Base-by-base conservation (phyloP, 2,329 filamentous ascomycete genomes). In the Alternaria viburni region DNA sequence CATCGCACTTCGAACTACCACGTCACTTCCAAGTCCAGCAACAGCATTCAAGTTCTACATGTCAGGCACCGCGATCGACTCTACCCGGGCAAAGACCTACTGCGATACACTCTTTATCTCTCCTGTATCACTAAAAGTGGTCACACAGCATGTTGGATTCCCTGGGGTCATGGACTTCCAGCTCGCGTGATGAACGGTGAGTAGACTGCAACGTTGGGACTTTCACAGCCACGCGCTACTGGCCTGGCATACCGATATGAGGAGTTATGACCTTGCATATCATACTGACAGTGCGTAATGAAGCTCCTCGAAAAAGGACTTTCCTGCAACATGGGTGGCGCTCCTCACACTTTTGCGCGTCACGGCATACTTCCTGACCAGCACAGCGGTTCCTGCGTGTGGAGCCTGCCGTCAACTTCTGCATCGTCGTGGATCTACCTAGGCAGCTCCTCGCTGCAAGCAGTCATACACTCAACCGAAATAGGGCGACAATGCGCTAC, bases 171-270 rank as follows among this genome's bases (percentile, higher is more conserved):
- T 32, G 4, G 30, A 32, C 0, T 1, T 15, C 4, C 30, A 36
- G 3, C 30, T 36, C 2, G 7, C 32, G 4, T 36, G 2, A 36
- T 36, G 13, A 15, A 36, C 15, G 0, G 13, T 36, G 4, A 36
- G n/a, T 4, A 36, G 32, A 9, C 7, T 3, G 13, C 32, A 15
- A 36, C 7, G 0, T 36, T 9, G 0, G 32, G 0, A 9, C 0
- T 36, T 9, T 15, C 4, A 36, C 0, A 36, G 7, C 7, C 32
- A 36, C 15, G 32, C 15, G 32, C 7, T 36, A 15, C 32, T 36
- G 7, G 15, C 32, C 32, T 36, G 15, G 32, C 8, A 36, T 36
- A 36, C 32, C 0, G 32, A 5, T 36, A 4, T 5, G 7, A 36
- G 3, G 30, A n/a, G 13, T 36, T 15, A 7, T n/a, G 1, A 36